Base-by-base conservation (phyloP, 345 rosid species). In the Salix arbutifolia region DNA sequence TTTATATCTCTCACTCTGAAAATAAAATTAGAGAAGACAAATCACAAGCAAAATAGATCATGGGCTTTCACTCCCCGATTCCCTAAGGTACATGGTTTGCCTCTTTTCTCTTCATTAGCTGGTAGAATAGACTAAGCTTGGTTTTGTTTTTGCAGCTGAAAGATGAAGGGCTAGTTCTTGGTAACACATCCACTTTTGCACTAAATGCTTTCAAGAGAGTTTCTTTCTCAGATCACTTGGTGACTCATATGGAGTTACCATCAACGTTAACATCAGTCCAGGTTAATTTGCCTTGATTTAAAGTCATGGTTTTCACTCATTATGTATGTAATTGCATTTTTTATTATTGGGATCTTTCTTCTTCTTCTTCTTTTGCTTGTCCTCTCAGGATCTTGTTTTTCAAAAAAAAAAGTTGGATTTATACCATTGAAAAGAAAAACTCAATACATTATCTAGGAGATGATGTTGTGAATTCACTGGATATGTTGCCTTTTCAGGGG, bases 121-220 rank as follows among this genome's bases (percentile, higher is more conserved):
- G 23, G 40, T 28, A 65, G 76, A 48, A 62, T 10, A 70, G 69
- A 37, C 50, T 82, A 25, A 85, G 68, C 53, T 67, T n/a, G 30
- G 69, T 35, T 37, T 74, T 37, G 6, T 53, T 71, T 64, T 83
- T 67, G 68, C 90, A 95, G 97, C 69, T 87, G 67, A 95, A 95
- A 92, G 93, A 89, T 75, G 99, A 95, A 89, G 99, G 98, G 99
- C 79, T 95, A 73, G 86, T 91, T 74, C 94, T 95, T 58, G 96
- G 96, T 52, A 90, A 93, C 81, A 79, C 91, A 26, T 70, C 84
- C 53, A 87, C 92, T 52, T 86, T 87, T 2, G 92, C 93, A 78
- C 84, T 93, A 69, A 86, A 86, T 91, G 96, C 97, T 75, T 71
- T 95, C 70, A 95, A 93, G 89, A 90, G 99, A 84, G 90, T 95